These are phyloP conservation scores for Penicillium cinerascens DNA, from an alignment of 495 filamentous ascomycete species.

Conservation along the genomic window DNA sequence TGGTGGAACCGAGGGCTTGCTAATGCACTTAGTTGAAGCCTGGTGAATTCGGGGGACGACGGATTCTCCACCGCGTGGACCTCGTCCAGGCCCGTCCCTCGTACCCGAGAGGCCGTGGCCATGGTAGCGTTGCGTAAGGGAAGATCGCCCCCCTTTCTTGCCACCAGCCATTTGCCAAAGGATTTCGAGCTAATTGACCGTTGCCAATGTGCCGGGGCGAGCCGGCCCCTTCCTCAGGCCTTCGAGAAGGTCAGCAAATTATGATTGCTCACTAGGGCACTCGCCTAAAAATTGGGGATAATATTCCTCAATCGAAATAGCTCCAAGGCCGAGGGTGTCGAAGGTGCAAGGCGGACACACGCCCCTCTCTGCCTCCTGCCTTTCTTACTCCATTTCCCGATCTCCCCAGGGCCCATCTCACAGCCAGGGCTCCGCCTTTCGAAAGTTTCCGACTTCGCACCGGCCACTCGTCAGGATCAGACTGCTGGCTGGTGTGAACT, in stretches of 20 bases:
- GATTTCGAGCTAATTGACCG: slow-evolving; percentile 19
- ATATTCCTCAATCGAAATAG: slow-evolving; percentile 2
- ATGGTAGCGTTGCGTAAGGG: slow-evolving; percentile 4
- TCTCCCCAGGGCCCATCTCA: slow-evolving; percentile 1
- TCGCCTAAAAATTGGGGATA: slow-evolving; percentile 7
- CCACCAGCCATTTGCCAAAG: slow-evolving; percentile 10
- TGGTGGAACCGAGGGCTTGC: neutral
- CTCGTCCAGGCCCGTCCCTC: slow-evolving; percentile 23
- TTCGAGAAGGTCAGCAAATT: slow-evolving; percentile 21
- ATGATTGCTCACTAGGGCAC: neutral
- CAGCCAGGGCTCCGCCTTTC: neutral
- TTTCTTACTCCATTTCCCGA: neutral
- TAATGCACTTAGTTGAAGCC: neutral
- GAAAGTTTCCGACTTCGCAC: neutral
- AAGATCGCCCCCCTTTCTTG: slow-evolving; percentile 8
- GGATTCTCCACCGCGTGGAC: slow-evolving; percentile 27
- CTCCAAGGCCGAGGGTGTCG: neutral
- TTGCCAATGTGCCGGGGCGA: slow-evolving; percentile 19
- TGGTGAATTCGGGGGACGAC: slow-evolving; percentile 21
- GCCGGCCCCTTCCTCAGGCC: slow-evolving; percentile 18
- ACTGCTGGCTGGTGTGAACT: neutral
- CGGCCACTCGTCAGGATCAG: slow-evolving; percentile 1
- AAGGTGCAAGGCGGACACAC: neutral
- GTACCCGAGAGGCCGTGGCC: slow-evolving; percentile 9
- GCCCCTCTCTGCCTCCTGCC: neutral